Conservation (phyloP, 768 basidiomycete genomes). For the Lactarius trivialis region DNA sequence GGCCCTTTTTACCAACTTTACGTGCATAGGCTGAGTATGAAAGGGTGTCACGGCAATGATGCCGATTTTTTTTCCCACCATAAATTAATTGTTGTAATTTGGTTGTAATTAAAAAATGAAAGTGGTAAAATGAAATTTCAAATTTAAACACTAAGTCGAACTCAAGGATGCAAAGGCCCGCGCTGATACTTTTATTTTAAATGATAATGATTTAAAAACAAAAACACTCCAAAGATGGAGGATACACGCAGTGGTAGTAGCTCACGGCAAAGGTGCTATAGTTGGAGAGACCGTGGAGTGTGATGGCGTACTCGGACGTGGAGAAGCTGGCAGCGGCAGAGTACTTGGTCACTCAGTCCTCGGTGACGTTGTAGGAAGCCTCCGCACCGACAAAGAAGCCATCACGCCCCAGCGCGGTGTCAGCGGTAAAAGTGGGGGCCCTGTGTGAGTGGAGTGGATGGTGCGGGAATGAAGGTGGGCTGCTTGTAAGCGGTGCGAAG, state of each 20-base stretch:
- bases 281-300: slow-evolving; percentile 92
- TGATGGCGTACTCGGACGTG: slow-evolving; percentile 92
- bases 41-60: no score
- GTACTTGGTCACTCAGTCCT: slow-evolving; percentile 88
- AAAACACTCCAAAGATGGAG: no score
- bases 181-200: no score
- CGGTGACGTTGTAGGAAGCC: slow-evolving; percentile 93
- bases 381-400: slow-evolving; percentile 97
- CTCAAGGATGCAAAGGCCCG: no score
- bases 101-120: no score
- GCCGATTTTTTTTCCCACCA: no score
- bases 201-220: no score
- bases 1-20: no score
- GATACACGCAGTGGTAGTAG: slow-evolving; percentile 98
- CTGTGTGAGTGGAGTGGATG: slow-evolving; percentile 31
- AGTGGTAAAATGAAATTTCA: no score
- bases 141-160: no score
- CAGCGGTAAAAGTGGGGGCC: slow-evolving; percentile 97
- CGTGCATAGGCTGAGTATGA: no score
- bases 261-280: slow-evolving; percentile 87
- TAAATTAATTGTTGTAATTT: no score
- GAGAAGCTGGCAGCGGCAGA: slow-evolving; percentile 90
- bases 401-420: slow-evolving; percentile 91
- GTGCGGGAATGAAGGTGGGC: slow-evolving; percentile 88
- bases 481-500: slow-evolving; percentile 88